Evolutionary conservation across 1,284 basidiomycete genomes (phyloP).

Genomic region (Malassezia sympodialis): DNA sequence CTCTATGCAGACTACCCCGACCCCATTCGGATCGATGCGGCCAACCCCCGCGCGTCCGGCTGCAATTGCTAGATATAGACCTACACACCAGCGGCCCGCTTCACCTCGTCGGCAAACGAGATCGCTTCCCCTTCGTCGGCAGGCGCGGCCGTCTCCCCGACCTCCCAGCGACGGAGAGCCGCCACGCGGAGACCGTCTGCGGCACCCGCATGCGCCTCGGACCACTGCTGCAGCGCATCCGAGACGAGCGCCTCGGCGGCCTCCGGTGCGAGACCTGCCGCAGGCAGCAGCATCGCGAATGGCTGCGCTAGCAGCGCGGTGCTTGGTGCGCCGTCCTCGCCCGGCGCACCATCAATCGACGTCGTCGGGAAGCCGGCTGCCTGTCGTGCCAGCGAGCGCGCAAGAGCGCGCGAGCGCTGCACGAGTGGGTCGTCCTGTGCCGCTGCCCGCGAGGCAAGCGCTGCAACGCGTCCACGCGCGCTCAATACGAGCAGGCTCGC

Average conservation of each 20-base stretch:
- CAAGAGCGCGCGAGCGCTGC: slow-evolving; percentile 53
- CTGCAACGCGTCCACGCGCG: slow-evolving; percentile 30
- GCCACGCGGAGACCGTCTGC: slow-evolving; percentile 40
- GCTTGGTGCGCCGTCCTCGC: slow-evolving; percentile 54
- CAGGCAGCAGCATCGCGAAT: slow-evolving; percentile 60
- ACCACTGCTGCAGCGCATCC: slow-evolving; percentile 62
- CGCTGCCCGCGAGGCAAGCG: slow-evolving; percentile 7
- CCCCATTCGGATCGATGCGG: slow-evolving; percentile 91
- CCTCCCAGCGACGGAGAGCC: slow-evolving; percentile 49
- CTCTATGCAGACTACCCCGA: slow-evolving; percentile 98
- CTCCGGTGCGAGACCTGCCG: slow-evolving; percentile 18
- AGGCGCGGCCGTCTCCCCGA: slow-evolving; percentile 41
- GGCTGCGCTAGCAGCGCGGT: slow-evolving; percentile 65
- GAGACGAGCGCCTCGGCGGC: slow-evolving; percentile 52
- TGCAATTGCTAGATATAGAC: slow-evolving; percentile 14
- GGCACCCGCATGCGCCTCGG: slow-evolving; percentile 49
- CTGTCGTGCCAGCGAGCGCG: slow-evolving; percentile 70
- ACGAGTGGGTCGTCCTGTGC: slow-evolving; percentile 18
- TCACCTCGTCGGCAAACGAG: slow-evolving; percentile 37
- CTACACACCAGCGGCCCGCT: slow-evolving; percentile 34
- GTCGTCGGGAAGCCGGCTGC: slow-evolving; percentile 72
- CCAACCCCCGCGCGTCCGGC: slow-evolving; percentile 52
- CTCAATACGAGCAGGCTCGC: slow-evolving; percentile 26
- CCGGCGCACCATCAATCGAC: slow-evolving; percentile 52
- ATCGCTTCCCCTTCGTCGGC: slow-evolving; percentile 12